phyloP scores from a whole-genome alignment of 805 yeast species.

The Ogataea kodamae region DNA sequence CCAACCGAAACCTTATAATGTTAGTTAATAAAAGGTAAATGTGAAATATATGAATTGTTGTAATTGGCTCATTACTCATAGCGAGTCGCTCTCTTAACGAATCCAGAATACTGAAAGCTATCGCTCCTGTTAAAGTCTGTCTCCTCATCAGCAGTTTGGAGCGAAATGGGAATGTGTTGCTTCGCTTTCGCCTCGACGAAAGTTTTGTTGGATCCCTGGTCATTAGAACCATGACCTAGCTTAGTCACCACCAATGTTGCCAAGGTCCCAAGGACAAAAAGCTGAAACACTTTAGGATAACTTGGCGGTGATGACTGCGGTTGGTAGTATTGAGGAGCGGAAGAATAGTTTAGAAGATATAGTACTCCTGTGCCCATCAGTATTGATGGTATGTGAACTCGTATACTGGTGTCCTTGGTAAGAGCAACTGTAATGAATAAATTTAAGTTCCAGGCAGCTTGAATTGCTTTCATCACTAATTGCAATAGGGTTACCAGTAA shows the following conservation, averaged over 20 bases:
- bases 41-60: constrained; percentile 7
- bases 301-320: constrained; percentile 9
- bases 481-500: constrained; percentile 10
- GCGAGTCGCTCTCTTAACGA: constrained; percentile 18
- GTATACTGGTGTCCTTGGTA: constrained; percentile 20
- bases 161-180: no score
- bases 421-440: constrained; percentile 26
- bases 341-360: constrained; percentile 15
- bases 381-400: constrained; percentile 29
- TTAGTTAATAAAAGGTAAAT: constrained; percentile 10
- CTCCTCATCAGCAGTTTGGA: no score
- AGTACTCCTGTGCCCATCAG: constrained; percentile 11
- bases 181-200: no score
- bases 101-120: constrained; percentile 17
- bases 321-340: constrained; percentile 12
- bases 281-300: constrained; percentile 8
- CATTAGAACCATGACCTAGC: no score
- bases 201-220: no score
- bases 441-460: constrained; percentile 28
- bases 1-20: constrained; percentile 51
- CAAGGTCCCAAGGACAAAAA: constrained; percentile 8
- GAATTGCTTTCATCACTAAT: constrained; percentile 7
- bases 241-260: constrained; percentile 7
- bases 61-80: constrained; percentile 10
- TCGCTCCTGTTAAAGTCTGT: constrained; percentile 8